Evolutionary conservation across 2,329 filamentous ascomycete genomes (phyloP).

Genomic region (Calonectria naviculata): DNA sequence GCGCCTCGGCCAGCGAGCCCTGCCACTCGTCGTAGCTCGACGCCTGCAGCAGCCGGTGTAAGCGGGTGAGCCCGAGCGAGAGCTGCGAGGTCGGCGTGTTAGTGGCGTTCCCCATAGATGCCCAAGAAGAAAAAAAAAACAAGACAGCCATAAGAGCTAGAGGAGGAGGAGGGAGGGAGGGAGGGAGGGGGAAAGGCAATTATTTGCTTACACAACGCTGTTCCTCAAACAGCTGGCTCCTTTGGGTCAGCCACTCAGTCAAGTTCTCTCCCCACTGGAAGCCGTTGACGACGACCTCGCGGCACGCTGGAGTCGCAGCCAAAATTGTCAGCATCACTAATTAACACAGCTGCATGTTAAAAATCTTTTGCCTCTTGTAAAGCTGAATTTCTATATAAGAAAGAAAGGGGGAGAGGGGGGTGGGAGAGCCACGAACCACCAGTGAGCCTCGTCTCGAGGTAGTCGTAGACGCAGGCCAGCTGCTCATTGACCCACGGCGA

Average conservation of each 20-base stretch:
- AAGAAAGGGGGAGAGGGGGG: background rate
- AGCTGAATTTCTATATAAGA: background rate
- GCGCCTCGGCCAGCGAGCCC: slow-evolving; percentile 13
- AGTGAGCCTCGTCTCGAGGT: slow-evolving; percentile 32
- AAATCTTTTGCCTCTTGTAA: background rate
- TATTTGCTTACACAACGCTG: slow-evolving; percentile 31
- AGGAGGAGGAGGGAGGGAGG: background rate
- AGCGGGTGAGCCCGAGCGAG: slow-evolving; percentile 27
- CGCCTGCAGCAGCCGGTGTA: slow-evolving; percentile 26
- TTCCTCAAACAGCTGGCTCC: slow-evolving; percentile 31
- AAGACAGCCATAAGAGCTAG: no score
- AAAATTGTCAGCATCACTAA: slow-evolving; percentile 36
- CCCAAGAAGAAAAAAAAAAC: background rate
- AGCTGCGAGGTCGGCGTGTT: slow-evolving; percentile 12
- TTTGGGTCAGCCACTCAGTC: slow-evolving; percentile 33
- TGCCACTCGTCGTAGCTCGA: slow-evolving; percentile 34
- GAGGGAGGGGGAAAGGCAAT: no score
- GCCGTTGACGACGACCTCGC: slow-evolving; percentile 33
- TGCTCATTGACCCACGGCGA: slow-evolving; percentile 39
- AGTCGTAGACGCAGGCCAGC: slow-evolving; percentile 33
- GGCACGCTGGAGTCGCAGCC: slow-evolving; percentile 33
- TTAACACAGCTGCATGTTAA: slow-evolving; percentile 9
- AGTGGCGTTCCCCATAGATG: background rate
- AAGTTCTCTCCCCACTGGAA: slow-evolving; percentile 32
- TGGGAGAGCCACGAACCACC: slow-evolving; percentile 22